These are phyloP conservation scores for Thielaviopsis populi DNA, from an alignment of 2,329 filamentous ascomycete genomes.

Conservation along the genomic window DNA sequence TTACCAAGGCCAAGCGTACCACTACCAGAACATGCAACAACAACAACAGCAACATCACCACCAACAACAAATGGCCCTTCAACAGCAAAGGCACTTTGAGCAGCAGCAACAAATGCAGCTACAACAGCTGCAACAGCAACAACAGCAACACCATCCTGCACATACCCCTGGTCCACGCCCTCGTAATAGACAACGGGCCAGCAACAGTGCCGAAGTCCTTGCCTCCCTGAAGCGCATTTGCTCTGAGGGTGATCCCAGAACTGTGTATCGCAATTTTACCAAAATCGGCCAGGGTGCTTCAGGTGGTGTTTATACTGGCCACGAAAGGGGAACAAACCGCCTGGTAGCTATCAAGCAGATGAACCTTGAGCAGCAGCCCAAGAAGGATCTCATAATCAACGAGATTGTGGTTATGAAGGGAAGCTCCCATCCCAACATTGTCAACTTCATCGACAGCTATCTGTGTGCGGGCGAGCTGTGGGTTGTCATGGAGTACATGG, in stretches of 20 bases:
- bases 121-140: conserved; percentile 23
- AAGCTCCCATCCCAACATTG: conserved; percentile 94
- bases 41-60: conserved; percentile 14
- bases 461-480: conserved; percentile 79
- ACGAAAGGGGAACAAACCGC: conserved; percentile 67
- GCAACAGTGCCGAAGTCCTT: conserved; percentile 67
- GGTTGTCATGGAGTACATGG: conserved; percentile 99
- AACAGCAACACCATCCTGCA: conserved; percentile 21
- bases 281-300: conserved; percentile 98
- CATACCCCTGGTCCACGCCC: conserved; percentile 45
- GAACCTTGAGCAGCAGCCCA: conserved; percentile 96
- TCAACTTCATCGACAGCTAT: conserved; percentile 98
- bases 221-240: conserved; percentile 77
- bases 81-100: conserved; percentile 11
- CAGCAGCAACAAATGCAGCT: conserved; percentile 27
- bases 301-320: conserved; percentile 85
- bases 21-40: conserved; percentile 17
- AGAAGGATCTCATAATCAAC: conserved; percentile 98
- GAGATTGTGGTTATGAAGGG: conserved; percentile 99
- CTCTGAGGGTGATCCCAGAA: conserved; percentile 73
- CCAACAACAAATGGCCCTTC: conserved; percentile 18
- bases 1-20: conserved; percentile 12
- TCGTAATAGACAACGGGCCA: conserved; percentile 64
- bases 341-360: conserved; percentile 99
- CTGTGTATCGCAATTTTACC: conserved; percentile 71